These are phyloP conservation scores for Phytophthora hybrid DNA, from an alignment of 352 stramenopile species.

Conservation along the genomic window DNA sequence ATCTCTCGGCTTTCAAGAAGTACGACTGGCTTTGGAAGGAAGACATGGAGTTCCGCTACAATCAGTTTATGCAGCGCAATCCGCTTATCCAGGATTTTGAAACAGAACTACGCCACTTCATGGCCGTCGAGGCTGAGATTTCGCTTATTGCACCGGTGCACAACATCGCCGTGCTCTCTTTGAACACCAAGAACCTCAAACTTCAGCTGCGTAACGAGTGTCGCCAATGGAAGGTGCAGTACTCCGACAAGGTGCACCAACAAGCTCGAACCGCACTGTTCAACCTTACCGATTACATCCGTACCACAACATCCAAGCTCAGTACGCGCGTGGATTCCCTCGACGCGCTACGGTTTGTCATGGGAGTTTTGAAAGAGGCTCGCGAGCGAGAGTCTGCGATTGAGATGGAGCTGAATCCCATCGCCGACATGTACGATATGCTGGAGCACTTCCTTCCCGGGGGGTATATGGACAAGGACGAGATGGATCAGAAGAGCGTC, in stretches of 20 bases:
- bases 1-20: slow-evolving; percentile 85
- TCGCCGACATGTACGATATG: slow-evolving; percentile 92
- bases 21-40: slow-evolving; percentile 93
- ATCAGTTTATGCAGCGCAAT: slow-evolving; percentile 86
- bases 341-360: slow-evolving; percentile 83
- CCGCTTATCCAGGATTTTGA: slow-evolving; percentile 88
- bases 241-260: slow-evolving; percentile 85
- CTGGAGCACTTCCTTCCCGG: slow-evolving; percentile 88
- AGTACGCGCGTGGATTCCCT: slow-evolving; percentile 72
- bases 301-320: slow-evolving; percentile 78
- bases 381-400: slow-evolving; percentile 88
- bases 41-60: slow-evolving; percentile 89
- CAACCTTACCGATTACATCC: slow-evolving; percentile 84
- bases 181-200: slow-evolving; percentile 92
- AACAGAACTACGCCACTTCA: slow-evolving; percentile 82
- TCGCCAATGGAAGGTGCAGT: slow-evolving; percentile 88
- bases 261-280: slow-evolving; percentile 69
- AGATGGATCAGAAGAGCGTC: slow-evolving; percentile 93
- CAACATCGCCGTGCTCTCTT: slow-evolving; percentile 86
- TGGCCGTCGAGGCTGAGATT: slow-evolving; percentile 83
- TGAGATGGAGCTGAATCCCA: slow-evolving; percentile 91
- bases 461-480: slow-evolving; percentile 88
- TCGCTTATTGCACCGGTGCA: slow-evolving; percentile 79
- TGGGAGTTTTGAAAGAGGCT: slow-evolving; percentile 87
- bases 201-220: slow-evolving; percentile 87